Evolutionary conservation across 2,329 filamentous ascomycete species (phyloP).

Genomic region (Monosporascus sp.): DNA sequence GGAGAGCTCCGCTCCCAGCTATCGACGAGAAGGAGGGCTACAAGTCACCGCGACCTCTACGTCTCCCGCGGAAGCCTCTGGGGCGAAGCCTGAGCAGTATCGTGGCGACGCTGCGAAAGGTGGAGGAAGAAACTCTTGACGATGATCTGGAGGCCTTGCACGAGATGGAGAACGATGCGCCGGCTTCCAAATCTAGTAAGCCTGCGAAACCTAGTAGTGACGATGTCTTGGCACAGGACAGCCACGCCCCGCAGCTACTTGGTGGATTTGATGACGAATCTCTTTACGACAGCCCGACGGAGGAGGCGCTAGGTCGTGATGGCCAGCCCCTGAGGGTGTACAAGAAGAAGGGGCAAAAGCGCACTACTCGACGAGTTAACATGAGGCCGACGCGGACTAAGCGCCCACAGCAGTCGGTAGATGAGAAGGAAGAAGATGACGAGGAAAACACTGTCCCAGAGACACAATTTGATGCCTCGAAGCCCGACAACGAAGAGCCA

Average conservation of each 20-base stretch:
- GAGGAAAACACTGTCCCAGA: conserved; percentile 36
- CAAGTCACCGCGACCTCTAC: conserved; percentile 41
- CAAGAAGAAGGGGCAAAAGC: conserved; percentile 82
- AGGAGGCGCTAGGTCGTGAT: conserved; percentile 43
- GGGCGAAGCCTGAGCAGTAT: conserved; percentile 68
- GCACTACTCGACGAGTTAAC: conserved; percentile 65
- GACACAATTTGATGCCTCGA: conserved; percentile 28
- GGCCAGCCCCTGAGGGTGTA: conserved; percentile 57
- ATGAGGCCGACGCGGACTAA: conserved; percentile 51
- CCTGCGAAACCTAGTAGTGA: conserved; percentile 13
- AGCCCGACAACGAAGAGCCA: conserved; percentile 23
- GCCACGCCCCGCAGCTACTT: conserved; percentile 38
- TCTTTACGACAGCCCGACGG: conserved; percentile 51
- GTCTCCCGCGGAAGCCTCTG: conserved; percentile 55
- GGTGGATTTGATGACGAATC: conserved; percentile 61
- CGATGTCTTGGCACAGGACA: conserved; percentile 39
- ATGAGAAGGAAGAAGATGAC: conserved; percentile 28
- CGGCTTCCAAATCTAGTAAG: conserved; percentile 6
- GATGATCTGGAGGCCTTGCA: conserved; percentile 69
- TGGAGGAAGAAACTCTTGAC: conserved; percentile 64
- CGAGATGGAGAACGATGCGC: conserved; percentile 58
- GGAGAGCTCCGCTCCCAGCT: conserved; percentile 44
- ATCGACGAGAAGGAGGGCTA: conserved; percentile 53
- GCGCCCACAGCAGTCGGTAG: conserved; percentile 34
- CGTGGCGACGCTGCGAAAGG: conserved; percentile 62